Percentiles rank a stretch among this genome's conserved stretches.
These are phyloP conservation scores for Physaria fendleri DNA, from an alignment of 345 rosid genomes.

Conservation along the genomic window DNA sequence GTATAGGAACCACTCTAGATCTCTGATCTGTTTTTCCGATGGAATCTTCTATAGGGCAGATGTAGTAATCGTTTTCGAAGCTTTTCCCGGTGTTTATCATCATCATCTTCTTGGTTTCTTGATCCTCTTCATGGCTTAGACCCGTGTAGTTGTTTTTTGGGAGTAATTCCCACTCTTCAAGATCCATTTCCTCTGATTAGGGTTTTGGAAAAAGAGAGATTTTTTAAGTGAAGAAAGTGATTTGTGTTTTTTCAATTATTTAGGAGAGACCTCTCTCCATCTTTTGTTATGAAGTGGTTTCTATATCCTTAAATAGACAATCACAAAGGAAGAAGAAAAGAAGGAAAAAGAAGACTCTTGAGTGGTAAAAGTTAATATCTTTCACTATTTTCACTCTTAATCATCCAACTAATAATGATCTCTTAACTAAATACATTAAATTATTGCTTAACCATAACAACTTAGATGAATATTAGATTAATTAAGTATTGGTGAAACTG, in stretches of 20 bases:
- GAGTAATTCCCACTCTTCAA: constrained; percentile 90
- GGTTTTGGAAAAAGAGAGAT: background rate
- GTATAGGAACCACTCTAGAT: constrained; percentile 33
- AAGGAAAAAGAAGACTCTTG: background rate
- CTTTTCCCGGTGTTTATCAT: constrained; percentile 28
- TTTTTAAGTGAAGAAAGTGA: background rate
- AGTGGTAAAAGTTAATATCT: no score
- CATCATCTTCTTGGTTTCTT: constrained; percentile 21
- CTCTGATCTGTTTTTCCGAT: constrained; percentile 25
- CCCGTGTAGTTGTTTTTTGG: constrained; percentile 42
- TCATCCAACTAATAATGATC: background rate
- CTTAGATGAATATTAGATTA: background rate
- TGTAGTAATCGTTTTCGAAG: constrained; percentile 57
- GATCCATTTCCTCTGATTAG: constrained; percentile 48
- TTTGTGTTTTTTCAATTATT: background rate
- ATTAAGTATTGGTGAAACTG: background rate
- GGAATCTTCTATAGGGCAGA: constrained; percentile 46
- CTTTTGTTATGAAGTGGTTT: no score
- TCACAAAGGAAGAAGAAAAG: background rate
- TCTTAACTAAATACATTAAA: background rate
- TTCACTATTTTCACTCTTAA: background rate
- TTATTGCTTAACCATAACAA: background rate
- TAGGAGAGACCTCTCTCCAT: constrained; percentile 12
- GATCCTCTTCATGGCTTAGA: constrained; percentile 37
- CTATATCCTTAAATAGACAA: constrained; percentile 21